Percentiles rank a stretch among this genome's conserved stretches.
Conservation (phyloP, 202 grass and related monocot genomes). For the Bolboschoenoplectus hybrid region DNA sequence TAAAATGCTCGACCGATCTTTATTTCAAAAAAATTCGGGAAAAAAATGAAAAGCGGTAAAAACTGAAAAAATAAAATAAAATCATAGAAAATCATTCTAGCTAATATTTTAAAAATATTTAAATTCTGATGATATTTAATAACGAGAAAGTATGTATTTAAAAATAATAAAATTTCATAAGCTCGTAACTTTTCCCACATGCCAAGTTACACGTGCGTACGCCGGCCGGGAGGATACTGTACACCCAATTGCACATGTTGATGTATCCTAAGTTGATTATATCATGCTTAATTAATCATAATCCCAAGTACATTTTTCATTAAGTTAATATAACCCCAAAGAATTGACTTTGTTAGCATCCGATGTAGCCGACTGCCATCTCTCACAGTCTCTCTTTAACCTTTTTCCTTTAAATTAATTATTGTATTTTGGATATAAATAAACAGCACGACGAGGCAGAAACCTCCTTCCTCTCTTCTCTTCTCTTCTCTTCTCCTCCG, state of each 20-base stretch:
- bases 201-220: neutral
- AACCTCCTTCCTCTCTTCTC: no score
- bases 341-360: constrained; percentile 27
- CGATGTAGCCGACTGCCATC: neutral
- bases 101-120: no score
- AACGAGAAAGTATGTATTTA: no score
- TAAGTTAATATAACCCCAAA: neutral
- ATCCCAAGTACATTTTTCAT: constrained; percentile 4
- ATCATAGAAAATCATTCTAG: no score
- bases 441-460: neutral
- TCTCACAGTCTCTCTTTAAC: neutral
- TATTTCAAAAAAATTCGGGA: no score
- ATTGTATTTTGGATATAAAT: no score
- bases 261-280: neutral
- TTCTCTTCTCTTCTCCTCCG: neutral
- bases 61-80: no score
- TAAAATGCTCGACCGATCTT: no score
- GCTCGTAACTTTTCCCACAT: neutral
- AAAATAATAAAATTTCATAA: no score
- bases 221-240: neutral
- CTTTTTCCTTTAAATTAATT: no score
- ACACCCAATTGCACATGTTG: neutral
- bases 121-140: no score
- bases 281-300: constrained; percentile 10
- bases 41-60: no score